Base-by-base conservation (phyloP, 1,139 yeast genomes). In the Hyphopichia fennica region DNA sequence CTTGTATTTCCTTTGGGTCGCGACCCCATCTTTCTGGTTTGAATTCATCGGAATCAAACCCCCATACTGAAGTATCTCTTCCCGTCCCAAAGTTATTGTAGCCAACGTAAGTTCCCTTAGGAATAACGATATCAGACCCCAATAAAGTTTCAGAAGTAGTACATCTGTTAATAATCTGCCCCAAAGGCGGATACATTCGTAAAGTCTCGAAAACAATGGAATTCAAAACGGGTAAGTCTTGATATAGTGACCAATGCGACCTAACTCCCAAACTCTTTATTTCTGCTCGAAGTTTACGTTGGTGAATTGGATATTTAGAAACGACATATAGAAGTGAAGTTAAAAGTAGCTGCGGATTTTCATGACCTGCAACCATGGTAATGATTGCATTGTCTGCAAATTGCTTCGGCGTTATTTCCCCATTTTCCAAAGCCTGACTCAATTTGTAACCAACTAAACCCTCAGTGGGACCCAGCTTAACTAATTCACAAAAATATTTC, bases 311-410 rank as follows among this genome's bases (percentile, higher is more conserved):
- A 39, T 60, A 42, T 45, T 78, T 79, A 1, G 78, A 77, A 29
- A 81, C 51, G 9, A 77, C 54, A 47, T 72, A 80, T 8, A 81
- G 51, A 3, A 77, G 51, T 0, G 84, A 77, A 1, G 77, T 69
- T 49, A 81, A 54, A 14, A 80, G 58, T 17, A 81, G 53, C 45
- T 78, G 80, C 0, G 87, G 87, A 45, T 81, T 81, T 49, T 81
- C 87, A 56, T 81, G 86, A 0, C 86, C 86, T 0, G 87, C 77
- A 37, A 81, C 77, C 60, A 81, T 62, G 2, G 79, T 61, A 22
- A 81, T 81, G 15, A 79, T 75, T n/a, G 79, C 69, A 56, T 81
- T 81, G 52, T 81, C 86, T 2, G 68, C 57, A 45, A 79, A 69
- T 49, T 81, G 84, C 39, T 71, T 65, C 38, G 67, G 62, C 2